Conservation (phyloP, 1,139 yeast species). For the Petasospora fabianii region DNA sequence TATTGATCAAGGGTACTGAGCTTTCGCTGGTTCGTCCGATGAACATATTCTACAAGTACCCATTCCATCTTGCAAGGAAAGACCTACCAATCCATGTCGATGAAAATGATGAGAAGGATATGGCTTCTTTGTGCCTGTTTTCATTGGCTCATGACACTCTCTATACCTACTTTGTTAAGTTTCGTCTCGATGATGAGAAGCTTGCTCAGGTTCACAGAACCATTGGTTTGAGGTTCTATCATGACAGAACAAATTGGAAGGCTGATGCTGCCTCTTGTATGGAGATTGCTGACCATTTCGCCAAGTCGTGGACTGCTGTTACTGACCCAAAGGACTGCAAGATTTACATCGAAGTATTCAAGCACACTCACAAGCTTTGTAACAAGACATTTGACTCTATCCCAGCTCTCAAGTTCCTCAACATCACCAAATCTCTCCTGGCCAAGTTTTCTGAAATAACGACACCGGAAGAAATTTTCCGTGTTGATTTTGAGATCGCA, state of each 20-base stretch:
- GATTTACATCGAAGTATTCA: conserved; percentile 14
- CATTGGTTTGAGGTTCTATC: conserved; percentile 42
- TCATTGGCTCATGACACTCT: conserved; percentile 38
- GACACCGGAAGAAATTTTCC: conserved; percentile 1
- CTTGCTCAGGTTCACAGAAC: conserved; percentile 36
- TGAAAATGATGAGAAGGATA: conserved; percentile 35
- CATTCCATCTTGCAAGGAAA: conserved; percentile 39
- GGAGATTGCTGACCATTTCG: conserved; percentile 20
- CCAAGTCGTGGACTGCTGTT: conserved; percentile 13
- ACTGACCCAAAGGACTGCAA: conserved; percentile 9
- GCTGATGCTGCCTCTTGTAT: conserved; percentile 10
- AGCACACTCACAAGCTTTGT: conserved; percentile 14
- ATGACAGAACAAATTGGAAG: conserved; percentile 9
- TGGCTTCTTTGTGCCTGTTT: conserved; percentile 38
- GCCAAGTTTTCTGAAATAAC: neutral
- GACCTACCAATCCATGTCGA: conserved; percentile 38
- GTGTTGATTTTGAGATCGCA: conserved; percentile 16
- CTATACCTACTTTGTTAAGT: conserved; percentile 26
- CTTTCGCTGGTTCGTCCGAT: conserved; percentile 38
- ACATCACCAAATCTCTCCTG: conserved; percentile 7
- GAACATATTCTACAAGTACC: conserved; percentile 45
- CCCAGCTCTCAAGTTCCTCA: conserved; percentile 18
- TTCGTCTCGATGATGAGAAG: conserved; percentile 29
- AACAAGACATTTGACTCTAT: conserved; percentile 17
- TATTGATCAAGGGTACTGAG: conserved; percentile 37